Base-by-base conservation (phyloP, 306 rosid species). In the Mimosa pudica region DNA sequence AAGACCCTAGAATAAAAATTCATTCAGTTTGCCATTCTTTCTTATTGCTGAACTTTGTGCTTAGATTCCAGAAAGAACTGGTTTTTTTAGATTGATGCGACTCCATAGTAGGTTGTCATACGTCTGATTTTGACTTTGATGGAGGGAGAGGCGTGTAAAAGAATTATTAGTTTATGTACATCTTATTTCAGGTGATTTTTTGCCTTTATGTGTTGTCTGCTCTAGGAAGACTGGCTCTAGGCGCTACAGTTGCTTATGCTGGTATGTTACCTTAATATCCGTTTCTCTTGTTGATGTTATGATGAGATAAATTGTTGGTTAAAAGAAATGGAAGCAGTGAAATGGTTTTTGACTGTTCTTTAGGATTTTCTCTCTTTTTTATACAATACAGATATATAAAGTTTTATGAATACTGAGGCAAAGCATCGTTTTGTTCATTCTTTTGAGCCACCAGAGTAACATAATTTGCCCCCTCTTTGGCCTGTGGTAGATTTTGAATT, bases 221-320 rank as follows among this genome's bases (percentile, higher is more conserved):
- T 73, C 78, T 95, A 62, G 98, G 98, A 77, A 86, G 97, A 89
- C 77, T 92, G 47, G 92, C 91, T 75, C 85, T 94, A 20, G 98
- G 94, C 61, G 87, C 84, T 55, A 92, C 98, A 8, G 90, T 95
- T 84, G 96, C 98, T 48, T 95, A 93, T 77, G 88, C 94, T 63
- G 98, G 98, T 90, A 89, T 44, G 91, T 74, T 38, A 38, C 54
- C 64, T 10, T 70, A 35, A 12, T 55, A 63, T 66, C 18, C 74
- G 13, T 58, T 76, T 52, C 79, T 42, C 10, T 49, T 16, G 63
- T 16, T 12, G 41, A 52, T 16, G 55, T 41, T 63, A 41, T 70
- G 36, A 11, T 33, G 35, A 32, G 33, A 41, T 20, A 46, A 45
- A 45, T 63, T 38, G 5, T n/a, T 51, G 41, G 24, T 1, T 24